These are phyloP conservation scores for Alisma plantagoaquatica DNA, from an alignment of 106 monocot genomes.

Conservation along the genomic window DNA sequence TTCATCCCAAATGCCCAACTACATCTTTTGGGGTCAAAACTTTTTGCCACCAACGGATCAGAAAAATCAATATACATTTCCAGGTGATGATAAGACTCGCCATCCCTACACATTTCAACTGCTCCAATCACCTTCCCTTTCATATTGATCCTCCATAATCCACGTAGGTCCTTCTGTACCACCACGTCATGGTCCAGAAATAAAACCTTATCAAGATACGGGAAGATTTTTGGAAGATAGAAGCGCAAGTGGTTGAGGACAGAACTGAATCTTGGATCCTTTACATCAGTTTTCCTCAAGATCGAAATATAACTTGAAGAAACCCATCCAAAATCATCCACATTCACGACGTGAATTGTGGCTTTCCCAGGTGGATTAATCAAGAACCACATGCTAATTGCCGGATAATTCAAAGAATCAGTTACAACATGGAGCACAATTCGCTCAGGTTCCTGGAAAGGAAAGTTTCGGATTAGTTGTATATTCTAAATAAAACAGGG, in stretches of 20 bases:
- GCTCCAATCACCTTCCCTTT: slow-evolving; percentile 70
- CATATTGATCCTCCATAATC: slow-evolving; percentile 58
- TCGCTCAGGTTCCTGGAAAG: slow-evolving; percentile 52
- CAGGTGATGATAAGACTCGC: slow-evolving; percentile 25
- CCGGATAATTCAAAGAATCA: slow-evolving; percentile 71
- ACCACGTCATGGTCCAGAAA: slow-evolving; percentile 93
- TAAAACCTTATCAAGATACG: slow-evolving; percentile 53
- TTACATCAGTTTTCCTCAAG: slow-evolving; percentile 27
- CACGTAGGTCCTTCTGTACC: slow-evolving; percentile 54
- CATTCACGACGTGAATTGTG: slow-evolving; percentile 46
- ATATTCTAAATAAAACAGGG: no score
- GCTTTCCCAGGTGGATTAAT: slow-evolving; percentile 44
- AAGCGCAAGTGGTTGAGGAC: slow-evolving; percentile 82
- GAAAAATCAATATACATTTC: slow-evolving; percentile 46
- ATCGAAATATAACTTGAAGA: slow-evolving; percentile 34
- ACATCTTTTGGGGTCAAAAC: slow-evolving; percentile 44
- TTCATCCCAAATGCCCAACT: slow-evolving; percentile 88
- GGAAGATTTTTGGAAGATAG: slow-evolving; percentile 81
- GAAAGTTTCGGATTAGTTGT: neutral
- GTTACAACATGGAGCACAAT: slow-evolving; percentile 86
- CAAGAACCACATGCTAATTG: slow-evolving; percentile 92
- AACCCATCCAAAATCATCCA: slow-evolving; percentile 56
- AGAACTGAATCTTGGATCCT: slow-evolving; percentile 54
- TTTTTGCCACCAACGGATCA: slow-evolving; percentile 30
- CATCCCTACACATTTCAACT: slow-evolving; percentile 35